A percentile compares a stretch with the other conserved stretches of the same genome.
Evolutionary conservation across 192 early-diverging fungal genomes (phyloP).

Genomic region (Linnemannia elongata): DNA sequence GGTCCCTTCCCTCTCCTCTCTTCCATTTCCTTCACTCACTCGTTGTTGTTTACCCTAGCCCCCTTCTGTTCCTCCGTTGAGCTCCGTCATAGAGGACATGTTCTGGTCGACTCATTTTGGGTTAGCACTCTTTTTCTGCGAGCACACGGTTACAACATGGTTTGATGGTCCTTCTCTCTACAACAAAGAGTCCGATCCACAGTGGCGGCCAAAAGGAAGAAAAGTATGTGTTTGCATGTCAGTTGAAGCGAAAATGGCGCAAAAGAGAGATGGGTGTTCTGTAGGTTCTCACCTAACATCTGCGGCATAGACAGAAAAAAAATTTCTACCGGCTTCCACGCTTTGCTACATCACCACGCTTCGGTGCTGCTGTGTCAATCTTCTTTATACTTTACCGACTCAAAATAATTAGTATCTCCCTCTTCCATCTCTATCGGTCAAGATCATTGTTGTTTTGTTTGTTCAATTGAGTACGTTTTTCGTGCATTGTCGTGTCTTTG

Average conservation of each 20-base stretch:
- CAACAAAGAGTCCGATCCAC: neutral
- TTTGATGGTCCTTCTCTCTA: neutral
- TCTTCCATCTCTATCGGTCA: neutral
- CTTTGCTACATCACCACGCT: no score
- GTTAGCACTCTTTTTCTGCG: neutral
- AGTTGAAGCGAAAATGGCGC: neutral
- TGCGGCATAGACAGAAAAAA: neutral
- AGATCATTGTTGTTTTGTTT: neutral
- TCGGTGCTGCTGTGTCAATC: neutral
- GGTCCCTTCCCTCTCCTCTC: neutral
- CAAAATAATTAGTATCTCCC: neutral
- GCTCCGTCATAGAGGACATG: neutral
- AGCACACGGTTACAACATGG: neutral
- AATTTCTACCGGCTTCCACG: no score
- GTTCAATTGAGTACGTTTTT: neutral
- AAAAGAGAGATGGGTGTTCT: neutral
- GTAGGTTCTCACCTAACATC: neutral
- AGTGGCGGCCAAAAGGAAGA: neutral
- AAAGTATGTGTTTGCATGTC: neutral
- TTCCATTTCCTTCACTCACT: neutral
- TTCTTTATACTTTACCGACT: neutral
- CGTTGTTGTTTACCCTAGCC: conserved; percentile 1
- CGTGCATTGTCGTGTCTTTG: neutral
- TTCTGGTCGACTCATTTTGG: neutral
- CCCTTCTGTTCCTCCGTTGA: neutral